A percentile compares a stretch with the other conserved stretches of the same genome.
These are phyloP conservation scores for Pilaira anomala DNA, from an alignment of 192 early-diverging fungal genomes.

Conservation along the genomic window DNA sequence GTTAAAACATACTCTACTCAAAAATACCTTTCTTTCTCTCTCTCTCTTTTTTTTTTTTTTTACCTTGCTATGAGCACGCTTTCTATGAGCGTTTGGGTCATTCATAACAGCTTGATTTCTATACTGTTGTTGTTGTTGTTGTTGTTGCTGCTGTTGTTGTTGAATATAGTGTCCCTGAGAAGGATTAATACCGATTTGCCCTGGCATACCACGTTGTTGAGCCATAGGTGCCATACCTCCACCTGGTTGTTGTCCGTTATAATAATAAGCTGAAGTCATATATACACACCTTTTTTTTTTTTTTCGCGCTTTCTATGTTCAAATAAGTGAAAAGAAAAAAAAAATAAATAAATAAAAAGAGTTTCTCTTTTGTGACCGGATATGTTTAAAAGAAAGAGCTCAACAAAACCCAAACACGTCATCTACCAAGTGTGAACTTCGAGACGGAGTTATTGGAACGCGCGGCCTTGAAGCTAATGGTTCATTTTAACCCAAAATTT, in stretches of 20 bases:
- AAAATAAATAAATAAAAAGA: too few species aligned
- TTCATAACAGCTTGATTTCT: background rate
- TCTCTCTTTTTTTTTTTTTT: background rate
- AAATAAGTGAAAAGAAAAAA: too few species aligned
- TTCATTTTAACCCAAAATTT: background rate
- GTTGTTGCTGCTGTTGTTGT: slow-evolving; percentile 6
- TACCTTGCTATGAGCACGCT: slow-evolving; percentile 22
- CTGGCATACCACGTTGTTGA: slow-evolving; percentile 7
- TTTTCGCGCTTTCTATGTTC: too few species aligned
- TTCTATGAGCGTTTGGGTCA: slow-evolving; percentile 16
- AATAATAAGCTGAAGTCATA: slow-evolving; percentile 24
- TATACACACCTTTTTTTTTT: too few species aligned
- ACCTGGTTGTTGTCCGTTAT: slow-evolving; percentile 7
- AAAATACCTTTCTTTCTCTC: too few species aligned
- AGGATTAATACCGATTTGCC: background rate
- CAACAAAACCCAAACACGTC: too few species aligned
- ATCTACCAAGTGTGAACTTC: too few species aligned
- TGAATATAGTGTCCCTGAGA: slow-evolving; percentile 7
- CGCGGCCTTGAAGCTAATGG: slow-evolving; percentile 5
- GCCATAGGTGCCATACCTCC: background rate
- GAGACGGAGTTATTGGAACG: slow-evolving; percentile 2
- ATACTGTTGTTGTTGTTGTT: background rate
- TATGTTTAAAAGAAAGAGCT: too few species aligned
- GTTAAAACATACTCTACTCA: background rate
- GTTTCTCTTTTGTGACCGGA: too few species aligned